Conservation (phyloP, 352 stramenopile species). For the Saprolegnia diclina region DNA sequence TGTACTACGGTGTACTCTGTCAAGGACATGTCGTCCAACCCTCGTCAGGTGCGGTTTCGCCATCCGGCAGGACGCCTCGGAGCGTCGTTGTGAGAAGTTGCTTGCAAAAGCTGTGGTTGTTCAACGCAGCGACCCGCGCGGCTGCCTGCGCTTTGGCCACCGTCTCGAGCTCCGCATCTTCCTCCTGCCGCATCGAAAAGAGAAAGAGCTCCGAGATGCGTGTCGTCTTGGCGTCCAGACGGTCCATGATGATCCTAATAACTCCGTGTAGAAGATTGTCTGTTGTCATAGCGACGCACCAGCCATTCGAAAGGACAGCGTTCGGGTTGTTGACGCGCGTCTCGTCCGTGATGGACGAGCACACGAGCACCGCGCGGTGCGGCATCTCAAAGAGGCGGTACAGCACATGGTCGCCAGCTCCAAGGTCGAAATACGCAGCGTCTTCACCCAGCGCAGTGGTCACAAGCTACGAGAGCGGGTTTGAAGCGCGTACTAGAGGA, state of each 20-base stretch:
- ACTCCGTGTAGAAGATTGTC: not conserved
- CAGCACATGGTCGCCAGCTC: not conserved
- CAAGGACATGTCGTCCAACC: no score
- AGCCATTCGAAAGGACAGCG: not conserved
- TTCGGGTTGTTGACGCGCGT: not conserved
- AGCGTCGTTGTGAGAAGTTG: not conserved
- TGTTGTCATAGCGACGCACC: not conserved
- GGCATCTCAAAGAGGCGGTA: not conserved
- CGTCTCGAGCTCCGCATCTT: not conserved
- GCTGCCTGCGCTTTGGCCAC: not conserved
- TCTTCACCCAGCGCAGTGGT: not conserved
- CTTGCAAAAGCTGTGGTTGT: not conserved
- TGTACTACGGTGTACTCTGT: no score
- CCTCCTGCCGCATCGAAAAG: not conserved
- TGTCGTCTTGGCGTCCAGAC: not conserved
- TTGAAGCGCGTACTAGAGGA: not conserved
- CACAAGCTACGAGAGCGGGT: not conserved
- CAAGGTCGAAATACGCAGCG: not conserved
- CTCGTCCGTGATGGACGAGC: not conserved
- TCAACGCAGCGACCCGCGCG: not conserved
- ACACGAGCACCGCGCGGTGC: not conserved
- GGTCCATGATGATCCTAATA: constrained; percentile 3
- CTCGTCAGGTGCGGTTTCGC: no score
- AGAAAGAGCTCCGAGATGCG: constrained; percentile 2
- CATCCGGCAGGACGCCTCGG: not conserved